Base-by-base conservation (phyloP, 768 basidiomycete genomes). In the Melanogaster broomeanus region DNA sequence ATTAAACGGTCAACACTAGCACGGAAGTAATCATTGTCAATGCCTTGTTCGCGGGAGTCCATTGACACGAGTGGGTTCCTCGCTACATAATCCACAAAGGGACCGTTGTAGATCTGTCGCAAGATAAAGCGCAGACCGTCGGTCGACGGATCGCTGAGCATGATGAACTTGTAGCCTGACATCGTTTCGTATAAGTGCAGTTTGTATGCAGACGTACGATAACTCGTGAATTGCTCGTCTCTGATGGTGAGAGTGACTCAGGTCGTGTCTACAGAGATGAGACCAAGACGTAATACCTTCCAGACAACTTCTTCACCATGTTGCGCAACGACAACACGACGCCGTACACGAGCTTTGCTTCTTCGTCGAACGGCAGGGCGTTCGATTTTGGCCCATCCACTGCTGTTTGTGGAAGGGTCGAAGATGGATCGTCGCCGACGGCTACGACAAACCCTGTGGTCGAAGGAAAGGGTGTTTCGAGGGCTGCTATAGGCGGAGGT, bases 261-360 rank as follows among this genome's bases (percentile, higher is more conserved):
- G 41, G 37, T 19, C 18, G 38, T 31, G 37, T 19, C 2, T 16
- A 48, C 19, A 1, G 8, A 13, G 8, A 18, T 8, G n/a, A 1
- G 21, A 10, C 28, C 31, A 45, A 2, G 28, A 6, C 12, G 24
- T 30, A n/a, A 60, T 74, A 58, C 96, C 86, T 80, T 59, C 88
- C 86, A 12, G 95, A 90, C 10, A 99, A 71, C 69, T 97, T 98
- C 77, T 85, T 96, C 64, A 96, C 77, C 94, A 98, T 96, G 69
- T 93, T 94, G 48, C 93, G 74, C 60, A 99, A 66, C 7, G 92
- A 94, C 38, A 98, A 75, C 13, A 98, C 78, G 48, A 99, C 91
- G 49, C 97, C 97, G 66, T 98, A 99, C 0, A 99, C 95, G 54
- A 99, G 80, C 66, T 99, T 99, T 1, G 88, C 87, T 69, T 99